Conservation (phyloP, 1,284 basidiomycete species). For the Leccinum variabile region DNA sequence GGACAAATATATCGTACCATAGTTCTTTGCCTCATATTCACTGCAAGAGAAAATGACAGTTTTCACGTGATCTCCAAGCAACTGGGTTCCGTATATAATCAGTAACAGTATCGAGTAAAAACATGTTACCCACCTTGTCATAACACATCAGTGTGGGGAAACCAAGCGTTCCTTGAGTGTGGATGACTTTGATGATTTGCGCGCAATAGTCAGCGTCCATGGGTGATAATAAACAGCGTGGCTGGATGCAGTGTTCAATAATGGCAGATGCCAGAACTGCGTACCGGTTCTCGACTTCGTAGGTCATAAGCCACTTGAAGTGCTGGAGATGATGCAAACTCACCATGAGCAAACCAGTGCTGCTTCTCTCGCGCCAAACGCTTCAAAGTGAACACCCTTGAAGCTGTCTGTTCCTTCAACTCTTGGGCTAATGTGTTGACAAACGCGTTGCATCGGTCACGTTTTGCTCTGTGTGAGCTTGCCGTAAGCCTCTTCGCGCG, state of each 20-base stretch:
- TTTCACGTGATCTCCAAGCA: constrained; percentile 83
- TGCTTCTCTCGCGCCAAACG: constrained; percentile 79
- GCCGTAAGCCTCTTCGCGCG: constrained; percentile 55
- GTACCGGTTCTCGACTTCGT: constrained; percentile 47
- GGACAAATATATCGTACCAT: constrained; percentile 54
- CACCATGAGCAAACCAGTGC: constrained; percentile 85
- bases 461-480: constrained; percentile 53
- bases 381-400: constrained; percentile 71
- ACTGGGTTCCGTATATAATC: constrained; percentile 40
- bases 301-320: constrained; percentile 14
- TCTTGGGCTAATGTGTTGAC: constrained; percentile 61
- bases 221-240: constrained; percentile 88
- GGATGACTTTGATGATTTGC: constrained; percentile 86
- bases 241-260: constrained; percentile 91
- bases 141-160: constrained; percentile 88
- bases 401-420: constrained; percentile 73
- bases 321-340: constrained; percentile 23
- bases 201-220: constrained; percentile 96
- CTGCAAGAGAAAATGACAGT: constrained; percentile 90
- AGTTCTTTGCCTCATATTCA: constrained; percentile 95
- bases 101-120: constrained; percentile 6
- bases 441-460: constrained; percentile 62
- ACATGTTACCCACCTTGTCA: constrained; percentile 61
- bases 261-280: constrained; percentile 58
- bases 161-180: constrained; percentile 81